phyloP scores from a whole-genome alignment of 139 green algal genomes.

The Micractinium conductrix region DNA sequence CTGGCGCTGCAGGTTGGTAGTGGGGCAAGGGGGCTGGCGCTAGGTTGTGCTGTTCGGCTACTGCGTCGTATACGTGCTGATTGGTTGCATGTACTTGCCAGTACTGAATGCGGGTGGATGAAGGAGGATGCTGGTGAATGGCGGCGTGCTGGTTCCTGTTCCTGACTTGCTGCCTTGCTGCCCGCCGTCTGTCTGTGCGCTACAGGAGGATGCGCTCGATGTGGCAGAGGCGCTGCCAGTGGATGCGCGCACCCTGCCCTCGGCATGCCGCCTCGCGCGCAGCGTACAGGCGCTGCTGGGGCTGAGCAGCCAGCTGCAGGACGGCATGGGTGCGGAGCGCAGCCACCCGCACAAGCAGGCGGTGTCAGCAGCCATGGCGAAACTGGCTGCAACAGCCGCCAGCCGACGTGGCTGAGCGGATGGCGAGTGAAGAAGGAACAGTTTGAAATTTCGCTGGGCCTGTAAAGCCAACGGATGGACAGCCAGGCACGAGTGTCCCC shows the following conservation, averaged over 20 bases:
- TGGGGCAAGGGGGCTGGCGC: too few relatives aligned
- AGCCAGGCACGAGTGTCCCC: too few relatives aligned
- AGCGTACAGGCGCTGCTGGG: constrained; percentile 24
- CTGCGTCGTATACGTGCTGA: too few relatives aligned
- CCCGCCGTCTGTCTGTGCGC: neutral
- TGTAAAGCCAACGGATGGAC: too few relatives aligned
- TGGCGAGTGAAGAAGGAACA: too few relatives aligned
- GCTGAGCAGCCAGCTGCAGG: constrained; percentile 26
- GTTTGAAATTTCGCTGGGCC: too few relatives aligned
- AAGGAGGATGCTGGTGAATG: too few relatives aligned
- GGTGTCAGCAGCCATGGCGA: neutral
- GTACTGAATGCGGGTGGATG: too few relatives aligned
- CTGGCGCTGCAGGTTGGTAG: constrained; percentile 18
- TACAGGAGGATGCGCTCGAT: constrained; percentile 6
- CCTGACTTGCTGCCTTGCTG: too few relatives aligned
- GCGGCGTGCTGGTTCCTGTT: too few relatives aligned
- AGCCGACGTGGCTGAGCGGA: neutral
- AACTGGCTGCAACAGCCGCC: neutral
- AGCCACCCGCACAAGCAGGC: constrained; percentile 26
- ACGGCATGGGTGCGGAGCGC: constrained; percentile 18
- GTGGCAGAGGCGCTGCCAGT: neutral
- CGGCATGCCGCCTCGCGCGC: constrained; percentile 9
- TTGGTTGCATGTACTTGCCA: too few relatives aligned
- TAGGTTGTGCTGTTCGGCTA: too few relatives aligned
- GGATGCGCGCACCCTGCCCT: neutral